Evolutionary conservation across 768 basidiomycete genomes (phyloP).

Genomic region (Tricholoma sp.): DNA sequence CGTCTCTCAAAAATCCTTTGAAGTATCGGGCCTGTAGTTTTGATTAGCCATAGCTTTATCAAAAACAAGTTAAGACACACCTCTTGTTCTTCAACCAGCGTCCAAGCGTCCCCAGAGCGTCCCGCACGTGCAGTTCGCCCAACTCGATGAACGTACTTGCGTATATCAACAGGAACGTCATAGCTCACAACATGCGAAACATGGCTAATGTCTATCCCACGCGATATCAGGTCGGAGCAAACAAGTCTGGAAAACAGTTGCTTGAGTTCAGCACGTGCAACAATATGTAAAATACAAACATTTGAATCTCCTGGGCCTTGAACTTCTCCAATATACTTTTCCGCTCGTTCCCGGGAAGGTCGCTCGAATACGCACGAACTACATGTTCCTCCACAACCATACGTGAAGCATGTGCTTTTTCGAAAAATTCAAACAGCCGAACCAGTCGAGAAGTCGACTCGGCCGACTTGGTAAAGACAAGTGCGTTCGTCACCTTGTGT

Average conservation of each 20-base stretch:
- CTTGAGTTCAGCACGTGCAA: conserved; percentile 3
- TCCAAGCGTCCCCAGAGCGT: conserved; percentile 85
- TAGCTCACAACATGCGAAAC: conserved; percentile 94
- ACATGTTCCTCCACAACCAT: conserved; percentile 27
- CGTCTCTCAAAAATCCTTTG: conserved; percentile 72
- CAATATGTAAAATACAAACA: conserved; percentile 45
- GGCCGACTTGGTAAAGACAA: conserved; percentile 96
- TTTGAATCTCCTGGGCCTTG: conserved; percentile 71
- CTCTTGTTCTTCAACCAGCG: conserved; percentile 92
- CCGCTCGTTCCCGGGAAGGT: conserved; percentile 68
- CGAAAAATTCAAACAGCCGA: conserved; percentile 76
- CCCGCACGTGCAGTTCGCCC: conserved; percentile 96
- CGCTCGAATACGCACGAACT: conserved; percentile 81
- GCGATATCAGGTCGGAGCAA: conserved; percentile 94
- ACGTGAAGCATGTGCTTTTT: conserved; percentile 35
- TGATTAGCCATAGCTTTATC: neutral
- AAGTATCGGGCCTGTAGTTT: conserved; percentile 72
- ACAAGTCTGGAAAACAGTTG: conserved; percentile 56
- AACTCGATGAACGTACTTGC: conserved; percentile 97
- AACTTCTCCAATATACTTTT: conserved; percentile 77
- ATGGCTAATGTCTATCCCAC: conserved; percentile 92
- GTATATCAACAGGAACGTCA: conserved; percentile 94
- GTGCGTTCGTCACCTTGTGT: conserved; percentile 55
- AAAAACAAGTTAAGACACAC: conserved; percentile 27
- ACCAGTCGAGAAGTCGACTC: conserved; percentile 86